Conservation (phyloP, 1,284 basidiomycete genomes). For the Agaricales sp. region DNA sequence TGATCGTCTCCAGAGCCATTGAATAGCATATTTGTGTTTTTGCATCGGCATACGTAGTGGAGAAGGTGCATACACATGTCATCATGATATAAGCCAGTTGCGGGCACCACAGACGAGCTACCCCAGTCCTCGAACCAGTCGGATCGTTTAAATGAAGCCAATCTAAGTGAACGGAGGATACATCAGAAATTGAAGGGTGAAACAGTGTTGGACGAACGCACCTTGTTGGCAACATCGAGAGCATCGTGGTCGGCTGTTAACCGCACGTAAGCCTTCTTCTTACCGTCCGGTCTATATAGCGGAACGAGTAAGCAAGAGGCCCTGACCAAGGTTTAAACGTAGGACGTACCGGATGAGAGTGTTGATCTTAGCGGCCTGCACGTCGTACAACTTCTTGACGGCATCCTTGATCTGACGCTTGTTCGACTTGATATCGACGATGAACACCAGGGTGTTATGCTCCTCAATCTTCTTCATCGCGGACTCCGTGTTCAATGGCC, state of each 20-base stretch:
- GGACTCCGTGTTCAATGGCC: constrained; percentile 75
- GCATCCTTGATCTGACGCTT: constrained; percentile 99
- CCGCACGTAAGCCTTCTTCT: constrained; percentile 99
- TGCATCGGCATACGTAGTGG: too few relatives aligned
- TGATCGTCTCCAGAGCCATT: too few relatives aligned
- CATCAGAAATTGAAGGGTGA: constrained; percentile 5
- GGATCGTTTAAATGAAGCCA: constrained; percentile 65
- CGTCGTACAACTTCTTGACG: constrained; percentile 98
- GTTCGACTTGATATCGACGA: constrained; percentile 91
- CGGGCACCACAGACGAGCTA: neutral
- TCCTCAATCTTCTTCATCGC: constrained; percentile 99
- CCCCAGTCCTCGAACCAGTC: neutral
- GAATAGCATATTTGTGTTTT: too few relatives aligned
- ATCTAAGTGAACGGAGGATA: constrained; percentile 36
- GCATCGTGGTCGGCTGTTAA: constrained; percentile 95
- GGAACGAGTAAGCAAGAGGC: constrained; percentile 1
- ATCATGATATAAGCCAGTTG: neutral
- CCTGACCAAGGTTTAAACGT: neutral
- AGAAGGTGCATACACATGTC: neutral
- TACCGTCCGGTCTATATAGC: constrained; percentile 81
- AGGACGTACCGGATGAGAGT: constrained; percentile 92
- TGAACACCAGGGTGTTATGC: constrained; percentile 98
- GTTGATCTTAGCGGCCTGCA: constrained; percentile 94
- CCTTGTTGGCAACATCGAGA: constrained; percentile 98
- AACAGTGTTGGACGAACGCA: constrained; percentile 19